Evolutionary conservation across 2,329 filamentous ascomycete genomes (phyloP), one percentile per base, ranked within the genome.

Genomic region (Beauveria scarabaeidicola): DNA sequence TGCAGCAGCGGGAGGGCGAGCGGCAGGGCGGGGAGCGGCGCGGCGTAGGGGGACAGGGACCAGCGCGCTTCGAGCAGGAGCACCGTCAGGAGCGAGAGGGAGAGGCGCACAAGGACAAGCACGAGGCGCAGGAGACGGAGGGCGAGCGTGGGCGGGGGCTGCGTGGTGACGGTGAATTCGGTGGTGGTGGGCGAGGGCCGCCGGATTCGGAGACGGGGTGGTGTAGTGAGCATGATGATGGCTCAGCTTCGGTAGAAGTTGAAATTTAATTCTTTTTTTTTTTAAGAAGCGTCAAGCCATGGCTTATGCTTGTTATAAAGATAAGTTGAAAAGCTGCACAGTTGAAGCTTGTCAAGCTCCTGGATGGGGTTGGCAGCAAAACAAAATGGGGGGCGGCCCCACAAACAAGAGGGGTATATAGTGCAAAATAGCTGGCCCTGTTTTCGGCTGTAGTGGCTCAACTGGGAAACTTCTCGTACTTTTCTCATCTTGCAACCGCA

Each of bases 131-230:
- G 69, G 38, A 80, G 63, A 44, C 77, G 79, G 7, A 81, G 73
- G 2, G 79, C 67, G 17, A 81, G 62, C 0, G 80, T 81, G 4
- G 75, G 70, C 0, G 76, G 74, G 1, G 89, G 84, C 48, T 85
- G 84, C 61, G 92, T 97, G 40, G 92, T 94, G 59, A 97, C 90
- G 32, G 89, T 95, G 79, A 93, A 97, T 65, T 90, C 88, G 70
- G 90, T 86, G n/a, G 94, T 96, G 3, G 91, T 95, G 51, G 90
- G 87, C 25, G 94, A 92, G 53, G 90, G 89, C 23, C 85, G 82
- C 64, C 84, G 81, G 62, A 81, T 81, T 66, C 77, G 80, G 54
- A 90, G 83, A 65, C 81, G 81, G 10, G 84, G 82, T 1, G 77
- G 67, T 21, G 79, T 82, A 46, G 81, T 82, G 64, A 89, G 79